phyloP scores from a whole-genome alignment of 78 protist genomes.

The Dictyostelium brefeldianum region DNA sequence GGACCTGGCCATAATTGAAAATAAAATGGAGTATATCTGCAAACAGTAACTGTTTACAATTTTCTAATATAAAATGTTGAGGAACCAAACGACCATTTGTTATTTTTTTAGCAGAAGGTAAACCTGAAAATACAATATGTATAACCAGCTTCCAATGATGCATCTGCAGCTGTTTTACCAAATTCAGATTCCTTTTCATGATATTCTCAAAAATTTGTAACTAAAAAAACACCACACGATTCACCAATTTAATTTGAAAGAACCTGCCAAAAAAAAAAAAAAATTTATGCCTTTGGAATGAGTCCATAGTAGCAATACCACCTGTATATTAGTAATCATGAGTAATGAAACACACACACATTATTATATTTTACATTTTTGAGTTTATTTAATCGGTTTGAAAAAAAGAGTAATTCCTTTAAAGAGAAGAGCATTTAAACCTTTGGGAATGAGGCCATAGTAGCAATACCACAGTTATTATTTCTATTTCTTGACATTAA shows the following conservation, averaged over 20 bases:
- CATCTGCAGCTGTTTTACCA: conserved; percentile 32
- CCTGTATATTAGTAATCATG: too few species aligned
- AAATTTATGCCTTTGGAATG: too few species aligned
- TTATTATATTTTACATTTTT: too few species aligned
- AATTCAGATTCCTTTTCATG: not conserved
- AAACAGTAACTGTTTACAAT: too few species aligned
- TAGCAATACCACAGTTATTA: too few species aligned
- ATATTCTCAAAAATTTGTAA: not conserved
- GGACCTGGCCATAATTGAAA: too few species aligned
- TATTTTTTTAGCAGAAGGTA: not conserved
- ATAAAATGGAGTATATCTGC: too few species aligned
- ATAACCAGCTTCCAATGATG: not conserved
- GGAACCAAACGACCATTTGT: not conserved
- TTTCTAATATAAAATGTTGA: conserved; percentile 2
- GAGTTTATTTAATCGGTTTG: too few species aligned
- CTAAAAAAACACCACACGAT: conserved; percentile 13
- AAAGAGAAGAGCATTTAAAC: not conserved
- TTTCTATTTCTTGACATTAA: too few species aligned
- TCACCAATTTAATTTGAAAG: not conserved
- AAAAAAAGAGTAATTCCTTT: not conserved
- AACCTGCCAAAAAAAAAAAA: too few species aligned
- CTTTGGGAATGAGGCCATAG: not conserved
- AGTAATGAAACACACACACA: too few species aligned
- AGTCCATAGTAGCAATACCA: too few species aligned
- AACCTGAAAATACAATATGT: not conserved